Percentiles rank a stretch among this genome's conserved stretches.
Conservation (phyloP, 371 early-diverging fungal genomes). For the Mortierella sp. region DNA sequence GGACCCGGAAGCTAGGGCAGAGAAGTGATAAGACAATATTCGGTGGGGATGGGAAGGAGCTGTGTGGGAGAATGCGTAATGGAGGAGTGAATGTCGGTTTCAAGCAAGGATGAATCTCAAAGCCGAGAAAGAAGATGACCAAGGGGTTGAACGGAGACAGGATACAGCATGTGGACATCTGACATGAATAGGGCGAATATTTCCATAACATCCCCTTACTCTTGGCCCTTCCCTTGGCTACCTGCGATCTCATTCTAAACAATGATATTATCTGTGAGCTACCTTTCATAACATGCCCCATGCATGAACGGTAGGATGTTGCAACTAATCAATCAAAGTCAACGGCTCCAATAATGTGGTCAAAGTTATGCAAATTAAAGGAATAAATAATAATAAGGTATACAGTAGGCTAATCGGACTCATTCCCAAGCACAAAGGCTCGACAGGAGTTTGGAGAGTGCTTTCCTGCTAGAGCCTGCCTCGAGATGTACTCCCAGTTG, state of each 20-base stretch:
- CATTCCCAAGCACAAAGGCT: conserved; percentile 9
- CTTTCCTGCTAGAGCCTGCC: conserved; percentile 12
- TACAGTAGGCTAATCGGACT: background rate
- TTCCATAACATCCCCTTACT: background rate
- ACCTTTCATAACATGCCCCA: background rate
- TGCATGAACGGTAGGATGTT: background rate
- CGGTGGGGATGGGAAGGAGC: background rate
- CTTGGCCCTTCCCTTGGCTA: background rate
- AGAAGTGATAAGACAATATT: background rate
- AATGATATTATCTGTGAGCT: too few relatives aligned
- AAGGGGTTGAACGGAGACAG: background rate
- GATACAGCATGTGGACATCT: background rate
- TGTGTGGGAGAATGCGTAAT: background rate
- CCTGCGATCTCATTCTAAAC: too few relatives aligned
- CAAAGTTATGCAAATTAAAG: too few relatives aligned
- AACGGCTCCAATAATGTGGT: background rate
- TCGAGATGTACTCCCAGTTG: conserved; percentile 29
- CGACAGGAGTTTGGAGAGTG: conserved; percentile 25
- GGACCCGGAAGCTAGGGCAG: too few relatives aligned
- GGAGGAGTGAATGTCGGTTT: background rate
- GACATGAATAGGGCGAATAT: background rate
- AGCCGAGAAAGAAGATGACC: background rate
- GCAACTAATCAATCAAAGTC: background rate
- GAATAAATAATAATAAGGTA: background rate
- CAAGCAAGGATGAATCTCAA: background rate